Conservation (phyloP, 2,329 filamentous ascomycete species). For the Ophiostoma australiae region DNA sequence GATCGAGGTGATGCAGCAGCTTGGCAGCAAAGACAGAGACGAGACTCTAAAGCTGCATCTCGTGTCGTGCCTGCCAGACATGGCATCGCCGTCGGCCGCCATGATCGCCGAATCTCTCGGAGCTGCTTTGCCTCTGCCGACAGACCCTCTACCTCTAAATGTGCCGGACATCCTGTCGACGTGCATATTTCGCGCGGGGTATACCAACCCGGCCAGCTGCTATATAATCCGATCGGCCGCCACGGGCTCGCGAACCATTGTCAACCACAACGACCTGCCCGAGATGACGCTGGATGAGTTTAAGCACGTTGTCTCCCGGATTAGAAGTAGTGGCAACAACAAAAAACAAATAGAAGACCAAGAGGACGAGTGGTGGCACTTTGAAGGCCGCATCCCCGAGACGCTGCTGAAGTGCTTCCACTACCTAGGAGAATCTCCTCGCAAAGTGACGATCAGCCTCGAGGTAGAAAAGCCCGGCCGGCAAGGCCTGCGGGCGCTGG, state of each 20-base stretch:
- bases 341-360: conserved; percentile 30
- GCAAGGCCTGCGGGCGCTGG: conserved; percentile 54
- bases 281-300: conserved; percentile 66
- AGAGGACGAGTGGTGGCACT: conserved; percentile 59
- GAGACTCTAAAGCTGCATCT: conserved; percentile 39
- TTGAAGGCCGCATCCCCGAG: conserved; percentile 64
- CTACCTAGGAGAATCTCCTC: conserved; percentile 38
- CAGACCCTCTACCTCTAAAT: conserved; percentile 21
- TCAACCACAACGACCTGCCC: conserved; percentile 62
- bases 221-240: conserved; percentile 61
- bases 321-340: conserved; percentile 29
- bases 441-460: conserved; percentile 49
- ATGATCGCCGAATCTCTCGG: conserved; percentile 42
- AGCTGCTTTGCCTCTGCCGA: conserved; percentile 9
- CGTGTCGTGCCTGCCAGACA: conserved; percentile 51
- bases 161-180: conserved; percentile 42
- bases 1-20: conserved; percentile 64
- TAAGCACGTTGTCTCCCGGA: neutral
- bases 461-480: conserved; percentile 68
- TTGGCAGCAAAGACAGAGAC: conserved; percentile 36
- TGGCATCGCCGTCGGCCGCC: conserved; percentile 45
- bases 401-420: conserved; percentile 56
- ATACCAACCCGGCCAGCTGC: conserved; percentile 57
- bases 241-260: conserved; percentile 61
- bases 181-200: conserved; percentile 56